Base-by-base conservation (phyloP, 257 asterid species). In the Petrea volubilis region DNA sequence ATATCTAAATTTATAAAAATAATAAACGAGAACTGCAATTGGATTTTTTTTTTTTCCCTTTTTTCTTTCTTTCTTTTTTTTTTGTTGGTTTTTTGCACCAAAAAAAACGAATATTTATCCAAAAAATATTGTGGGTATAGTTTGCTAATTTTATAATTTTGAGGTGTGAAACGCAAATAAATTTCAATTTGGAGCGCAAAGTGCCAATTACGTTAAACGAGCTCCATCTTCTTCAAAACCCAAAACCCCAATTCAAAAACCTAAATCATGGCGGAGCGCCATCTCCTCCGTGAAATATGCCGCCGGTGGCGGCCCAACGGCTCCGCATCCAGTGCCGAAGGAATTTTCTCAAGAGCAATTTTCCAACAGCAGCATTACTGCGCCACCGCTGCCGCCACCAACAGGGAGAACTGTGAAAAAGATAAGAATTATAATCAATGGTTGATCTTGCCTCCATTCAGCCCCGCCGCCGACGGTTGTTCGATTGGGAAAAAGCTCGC, bases 371-470 rank as follows among this genome's bases (percentile, higher is more conserved):
- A 62, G 14, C 57, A 68, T 63, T 74, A 65, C 51, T 72, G 68
- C 77, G 14, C 78, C 58, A 78, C 84, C 67, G 62, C 80, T 14
- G n/a, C 72, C 52, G 57, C 79, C 10, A 17, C 61, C 29, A 64
- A 60, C 31, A 67, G 69, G 47, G 79, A 77, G 53, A 40, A 64
- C 31, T 60, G 71, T 64, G 50, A 27, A 17, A 74, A 36, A 44
- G 81, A 67, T 71, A 75, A 72, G 64, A 71, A 27, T 47, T 65
- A 60, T 34, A 38, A 60, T 71, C 77, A 78, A 34, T 85, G 98
- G 92, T 66, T 86, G 61, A 73, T 83, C 49, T 75, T 94, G 75
- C 96, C 97, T 13, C 89, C 92, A 9, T 94, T 87, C 52, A 74
- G 72, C 64, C 73, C 85, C 66, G 17, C 76, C 18, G 78, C 85